Conservation (phyloP, 176 grass and related monocot species). For the Hsuehochloa calcarea region DNA sequence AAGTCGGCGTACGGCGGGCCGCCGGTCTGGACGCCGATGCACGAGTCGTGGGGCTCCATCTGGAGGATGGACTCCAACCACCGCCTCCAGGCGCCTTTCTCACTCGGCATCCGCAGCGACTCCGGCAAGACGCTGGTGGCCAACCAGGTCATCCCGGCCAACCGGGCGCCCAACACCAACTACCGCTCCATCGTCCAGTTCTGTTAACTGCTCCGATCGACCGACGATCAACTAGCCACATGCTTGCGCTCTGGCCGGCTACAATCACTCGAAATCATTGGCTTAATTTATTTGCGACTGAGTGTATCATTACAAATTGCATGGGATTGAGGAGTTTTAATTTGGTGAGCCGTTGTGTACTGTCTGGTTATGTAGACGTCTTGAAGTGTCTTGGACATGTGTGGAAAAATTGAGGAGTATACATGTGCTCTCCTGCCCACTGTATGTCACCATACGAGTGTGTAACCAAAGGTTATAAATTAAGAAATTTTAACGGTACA, state of each 20-base stretch:
- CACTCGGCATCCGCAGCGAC: constrained; percentile 59
- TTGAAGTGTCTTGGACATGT: constrained; percentile 15
- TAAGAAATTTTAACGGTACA: background rate
- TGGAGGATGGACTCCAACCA: constrained; percentile 71
- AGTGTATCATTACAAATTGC: constrained; percentile 1
- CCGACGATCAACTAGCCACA: background rate
- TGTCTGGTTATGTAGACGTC: constrained; percentile 15
- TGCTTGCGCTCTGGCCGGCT: background rate
- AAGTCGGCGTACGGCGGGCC: constrained; percentile 17
- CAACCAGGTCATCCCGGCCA: constrained; percentile 60
- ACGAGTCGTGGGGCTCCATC: constrained; percentile 60
- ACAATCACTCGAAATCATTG: constrained; percentile 3
- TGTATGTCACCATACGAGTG: constrained; percentile 19
- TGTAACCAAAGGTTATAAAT: constrained; percentile 35
- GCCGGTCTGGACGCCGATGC: constrained; percentile 54
- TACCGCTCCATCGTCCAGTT: constrained; percentile 60
- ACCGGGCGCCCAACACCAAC: constrained; percentile 50
- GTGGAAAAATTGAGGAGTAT: constrained; percentile 39
- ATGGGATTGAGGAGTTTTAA: background rate
- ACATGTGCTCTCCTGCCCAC: constrained; percentile 45
- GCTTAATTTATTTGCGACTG: background rate
- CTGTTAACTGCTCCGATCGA: background rate
- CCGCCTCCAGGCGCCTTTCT: constrained; percentile 56
- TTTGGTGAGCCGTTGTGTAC: constrained; percentile 1
- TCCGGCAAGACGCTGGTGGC: constrained; percentile 57